Base-by-base conservation (phyloP, 306 rosid genomes). In the Crataegus laevigata region DNA sequence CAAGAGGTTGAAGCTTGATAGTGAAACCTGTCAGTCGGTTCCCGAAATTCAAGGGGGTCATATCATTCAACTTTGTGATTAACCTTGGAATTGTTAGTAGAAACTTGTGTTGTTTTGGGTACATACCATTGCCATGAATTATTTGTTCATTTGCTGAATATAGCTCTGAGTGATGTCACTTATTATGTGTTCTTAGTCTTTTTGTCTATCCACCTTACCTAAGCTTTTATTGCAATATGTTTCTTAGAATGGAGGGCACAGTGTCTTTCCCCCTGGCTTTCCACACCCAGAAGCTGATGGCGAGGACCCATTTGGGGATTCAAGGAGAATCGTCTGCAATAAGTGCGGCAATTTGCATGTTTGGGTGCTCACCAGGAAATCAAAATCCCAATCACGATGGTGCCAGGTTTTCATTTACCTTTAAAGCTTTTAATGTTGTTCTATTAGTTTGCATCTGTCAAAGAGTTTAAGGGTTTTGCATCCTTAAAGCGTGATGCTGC, bases 381-480 rank as follows among this genome's bases (percentile, higher is more conserved):
- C 86, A 65, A 96, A 96, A 84, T 81, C 96, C 70, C 93, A 82
- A 74, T 97, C 98, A 66, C 87, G 99, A 88, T 96, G 97, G 98
- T 96, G 99, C 84, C 99, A 96, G 98, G 99, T 94, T 75, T 67
- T 28, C 70, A 81, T 79, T 71, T 26, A 66, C 73, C 81, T 47
- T 68, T 67, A 11, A 71, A 59, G 15, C 69, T 38, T 52, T 34
- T 29, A 30, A 11, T 77, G 67, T 45, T 45, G 45, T 63, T 83
- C 75, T 42, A 24, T 69, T 62, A n/a, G 80, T 73, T 64, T 82
- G 62, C 68, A 36, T 72, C 75, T 59, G 42, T 69, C 62, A 64
- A 80, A 58, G 26, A 17, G 19, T 69, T 18, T 38, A n/a, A 29
- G 71, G 68, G 45, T 58, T 69, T 61, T 54, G 66, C 70, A 40